These are phyloP conservation scores for Suillus variegatus DNA, from an alignment of 768 basidiomycete species.

Conservation along the genomic window DNA sequence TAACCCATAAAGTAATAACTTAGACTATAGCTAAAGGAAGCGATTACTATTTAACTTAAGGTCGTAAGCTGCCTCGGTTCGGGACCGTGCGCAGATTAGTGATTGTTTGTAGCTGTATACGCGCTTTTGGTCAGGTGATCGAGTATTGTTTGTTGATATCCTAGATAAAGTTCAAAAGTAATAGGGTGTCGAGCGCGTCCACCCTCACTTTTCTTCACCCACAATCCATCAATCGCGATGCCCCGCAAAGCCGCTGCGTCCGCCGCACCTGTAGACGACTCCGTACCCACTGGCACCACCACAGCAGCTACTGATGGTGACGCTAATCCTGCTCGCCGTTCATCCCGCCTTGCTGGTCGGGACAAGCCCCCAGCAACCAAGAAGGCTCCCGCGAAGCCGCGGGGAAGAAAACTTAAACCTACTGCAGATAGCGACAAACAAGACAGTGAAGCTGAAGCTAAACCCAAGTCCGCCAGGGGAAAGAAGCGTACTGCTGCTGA, in stretches of 20 bases:
- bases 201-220: slow-evolving; percentile 17
- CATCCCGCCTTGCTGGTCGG: slow-evolving; percentile 71
- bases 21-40: background rate
- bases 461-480: slow-evolving; percentile 48
- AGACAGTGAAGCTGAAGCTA: slow-evolving; percentile 47
- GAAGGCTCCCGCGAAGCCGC: slow-evolving; percentile 66
- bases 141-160: slow-evolving; percentile 37
- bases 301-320: slow-evolving; percentile 27
- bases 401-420: slow-evolving; percentile 45
- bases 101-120: slow-evolving; percentile 32
- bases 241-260: slow-evolving; percentile 68
- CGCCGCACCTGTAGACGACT: slow-evolving; percentile 35
- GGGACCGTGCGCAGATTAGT: slow-evolving; percentile 21
- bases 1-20: background rate
- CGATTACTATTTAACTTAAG: background rate
- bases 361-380: slow-evolving; percentile 57
- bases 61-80: background rate
- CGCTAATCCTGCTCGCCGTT: slow-evolving; percentile 61
- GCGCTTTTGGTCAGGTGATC: slow-evolving; percentile 34
- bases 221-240: slow-evolving; percentile 40
- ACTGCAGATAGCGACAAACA: slow-evolving; percentile 32
- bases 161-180: slow-evolving; percentile 34
- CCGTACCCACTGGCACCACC: background rate
- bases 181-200: slow-evolving; percentile 34
- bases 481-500: slow-evolving; percentile 56